These are phyloP conservation scores for Carallia pectinifolia DNA, from an alignment of 345 rosid genomes.

Conservation along the genomic window DNA sequence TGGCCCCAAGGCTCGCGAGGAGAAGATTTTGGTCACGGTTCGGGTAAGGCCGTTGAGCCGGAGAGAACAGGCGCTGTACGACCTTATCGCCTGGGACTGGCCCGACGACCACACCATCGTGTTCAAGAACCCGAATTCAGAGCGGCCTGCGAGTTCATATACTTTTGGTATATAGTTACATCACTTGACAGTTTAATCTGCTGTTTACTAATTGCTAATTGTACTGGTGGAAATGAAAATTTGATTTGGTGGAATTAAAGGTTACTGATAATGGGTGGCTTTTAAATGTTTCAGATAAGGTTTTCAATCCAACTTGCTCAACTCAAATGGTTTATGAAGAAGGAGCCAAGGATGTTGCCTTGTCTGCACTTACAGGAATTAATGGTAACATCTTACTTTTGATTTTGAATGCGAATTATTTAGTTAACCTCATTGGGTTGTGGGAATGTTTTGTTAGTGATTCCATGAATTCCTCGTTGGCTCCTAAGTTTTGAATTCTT, in stretches of 20 bases:
- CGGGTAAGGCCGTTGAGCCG: slow-evolving; percentile 77
- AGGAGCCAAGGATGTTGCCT: slow-evolving; percentile 87
- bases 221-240: background rate
- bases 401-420: background rate
- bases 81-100: slow-evolving; percentile 93
- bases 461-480: slow-evolving; percentile 3
- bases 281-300: slow-evolving; percentile 56
- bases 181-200: background rate
- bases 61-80: slow-evolving; percentile 82
- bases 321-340: slow-evolving; percentile 79
- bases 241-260: background rate
- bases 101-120: slow-evolving; percentile 57
- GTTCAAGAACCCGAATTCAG: slow-evolving; percentile 64
- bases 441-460: background rate
- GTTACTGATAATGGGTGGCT: background rate
- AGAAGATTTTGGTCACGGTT: slow-evolving; percentile 84
- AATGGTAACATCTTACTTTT: slow-evolving; percentile 48
- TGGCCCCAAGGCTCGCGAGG: slow-evolving; percentile 61
- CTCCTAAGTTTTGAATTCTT: slow-evolving; percentile 14
- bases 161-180: slow-evolving; percentile 54
- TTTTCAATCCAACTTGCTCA: slow-evolving; percentile 63
- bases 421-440: background rate
- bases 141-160: slow-evolving; percentile 41
- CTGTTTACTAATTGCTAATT: background rate
- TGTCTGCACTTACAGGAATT: slow-evolving; percentile 86